phyloP scores from a whole-genome alignment of 2,329 filamentous ascomycete genomes.

The Fusarium sp. region DNA sequence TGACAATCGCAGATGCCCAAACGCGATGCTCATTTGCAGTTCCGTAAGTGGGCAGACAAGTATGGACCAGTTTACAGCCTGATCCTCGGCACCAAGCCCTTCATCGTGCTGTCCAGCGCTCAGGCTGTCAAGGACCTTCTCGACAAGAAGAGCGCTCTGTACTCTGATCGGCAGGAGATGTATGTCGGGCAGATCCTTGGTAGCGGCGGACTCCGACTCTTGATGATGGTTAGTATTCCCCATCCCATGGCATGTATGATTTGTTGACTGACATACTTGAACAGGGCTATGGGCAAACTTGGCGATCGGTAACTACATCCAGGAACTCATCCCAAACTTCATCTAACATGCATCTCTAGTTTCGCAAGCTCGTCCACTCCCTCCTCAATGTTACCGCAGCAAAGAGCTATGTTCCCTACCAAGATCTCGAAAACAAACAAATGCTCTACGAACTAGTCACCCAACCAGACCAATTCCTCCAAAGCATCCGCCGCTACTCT shows the following conservation, averaged over 20 bases:
- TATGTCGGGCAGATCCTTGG: conserved; percentile 3
- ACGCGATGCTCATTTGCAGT: not conserved
- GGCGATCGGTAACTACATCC: not conserved
- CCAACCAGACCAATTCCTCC: not conserved
- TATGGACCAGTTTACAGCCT: conserved; percentile 10
- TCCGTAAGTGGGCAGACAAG: conserved; percentile 7
- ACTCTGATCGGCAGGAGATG: conserved; percentile 13
- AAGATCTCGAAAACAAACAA: conserved; percentile 9
- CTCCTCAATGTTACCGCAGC: conserved; percentile 4
- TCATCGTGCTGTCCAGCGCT: conserved; percentile 5
- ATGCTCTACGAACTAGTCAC: conserved; percentile 4
- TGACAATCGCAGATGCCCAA: not conserved
- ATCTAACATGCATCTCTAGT: not conserved
- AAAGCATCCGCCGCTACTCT: conserved; percentile 1
- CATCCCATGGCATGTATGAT: too few species aligned
- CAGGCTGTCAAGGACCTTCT: conserved; percentile 12
- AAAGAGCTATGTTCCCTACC: conserved; percentile 1
- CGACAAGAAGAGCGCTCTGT: not conserved
- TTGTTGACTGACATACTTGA: rapidly evolving
- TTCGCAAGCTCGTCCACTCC: conserved; percentile 6
- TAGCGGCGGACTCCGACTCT: not conserved
- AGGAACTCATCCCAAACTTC: rapidly evolving
- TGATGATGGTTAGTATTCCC: conserved; percentile 1
- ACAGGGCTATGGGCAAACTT: conserved; percentile 2
- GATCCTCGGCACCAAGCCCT: not conserved